Evolutionary conservation across 371 early-diverging fungal genomes (phyloP), one percentile per base, ranked within the genome.

Genomic region (Gilbertella persicaria): DNA sequence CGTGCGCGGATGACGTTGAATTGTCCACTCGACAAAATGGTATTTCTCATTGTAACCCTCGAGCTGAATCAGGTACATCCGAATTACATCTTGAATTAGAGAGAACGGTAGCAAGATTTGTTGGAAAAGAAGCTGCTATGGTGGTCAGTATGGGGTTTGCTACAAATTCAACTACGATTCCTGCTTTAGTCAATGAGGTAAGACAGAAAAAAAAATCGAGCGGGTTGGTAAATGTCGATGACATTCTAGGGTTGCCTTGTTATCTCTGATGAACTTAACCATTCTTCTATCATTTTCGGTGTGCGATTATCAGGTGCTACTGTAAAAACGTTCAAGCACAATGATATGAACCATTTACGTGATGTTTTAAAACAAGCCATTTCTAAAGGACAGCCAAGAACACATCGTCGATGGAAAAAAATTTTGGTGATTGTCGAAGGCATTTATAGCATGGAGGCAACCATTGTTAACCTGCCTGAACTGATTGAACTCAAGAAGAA

Each of bases 371-470:
- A 94, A 44, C 89, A 93, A 58, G 82, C 91, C 47, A 98, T 99
- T 48, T 81, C 97, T 24, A 97, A 99, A 72, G 99, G 99, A 23
- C 99, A 99, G 69, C 99, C 99, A 17, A 87, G 95, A 38, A 99
- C 98, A 2, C 98, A 98, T 73, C 89, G 98, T 23, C 94, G 98
- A 8, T 99, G 99, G 99, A 96, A 95, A 71, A 98, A 97, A 83
- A 98, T 99, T 62, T 71, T 99, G 54, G 90, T 99, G 5, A 83
- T 99, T 30, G 95, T 99, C 17, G 99, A 99, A 75, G 99, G 99
- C 33, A 78, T 99, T 21, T 99, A 87, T 58, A 97, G 98, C 10
- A 99, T 99, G 99, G 99, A 99, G 69, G 99, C 99, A 25, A 90
- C 91, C 43, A 90, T 97, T 70, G 86, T 91, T 49, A 86, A 91